phyloP scores from a whole-genome alignment of 2,329 filamentous ascomycete species.

The Pyrenophora teres region DNA sequence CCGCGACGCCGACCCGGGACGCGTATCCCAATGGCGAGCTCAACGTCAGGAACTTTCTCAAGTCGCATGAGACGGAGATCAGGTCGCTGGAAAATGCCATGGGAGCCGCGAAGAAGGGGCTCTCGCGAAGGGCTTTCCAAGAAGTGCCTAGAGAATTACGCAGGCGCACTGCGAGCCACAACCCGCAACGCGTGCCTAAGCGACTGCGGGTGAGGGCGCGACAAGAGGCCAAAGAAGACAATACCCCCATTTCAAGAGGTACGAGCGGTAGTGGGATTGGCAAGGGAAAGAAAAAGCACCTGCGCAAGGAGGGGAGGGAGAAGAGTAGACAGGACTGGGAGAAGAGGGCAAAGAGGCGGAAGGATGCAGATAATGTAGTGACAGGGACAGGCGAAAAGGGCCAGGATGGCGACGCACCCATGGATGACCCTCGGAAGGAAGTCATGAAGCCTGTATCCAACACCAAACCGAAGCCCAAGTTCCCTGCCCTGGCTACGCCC shows the following conservation, averaged over 20 bases:
- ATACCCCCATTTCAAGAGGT: slow-evolving; percentile 78
- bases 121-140: slow-evolving; percentile 81
- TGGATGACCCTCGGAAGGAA: slow-evolving; percentile 9
- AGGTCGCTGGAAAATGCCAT: slow-evolving; percentile 82
- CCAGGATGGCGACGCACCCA: slow-evolving; percentile 8
- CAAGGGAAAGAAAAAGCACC: slow-evolving; percentile 51
- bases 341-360: slow-evolving; percentile 58
- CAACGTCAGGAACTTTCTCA: slow-evolving; percentile 82
- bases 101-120: slow-evolving; percentile 67
- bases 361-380: slow-evolving; percentile 22
- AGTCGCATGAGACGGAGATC: slow-evolving; percentile 87
- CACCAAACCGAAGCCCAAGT: slow-evolving; percentile 66
- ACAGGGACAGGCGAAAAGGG: slow-evolving; percentile 36
- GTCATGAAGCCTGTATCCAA: slow-evolving; percentile 16
- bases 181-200: slow-evolving; percentile 86
- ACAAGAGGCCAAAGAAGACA: slow-evolving; percentile 82
- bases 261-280: slow-evolving; percentile 63
- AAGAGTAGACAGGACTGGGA: slow-evolving; percentile 67
- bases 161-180: slow-evolving; percentile 89
- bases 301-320: slow-evolving; percentile 77
- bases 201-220: slow-evolving; percentile 71
- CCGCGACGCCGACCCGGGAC: slow-evolving; percentile 40
- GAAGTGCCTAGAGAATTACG: slow-evolving; percentile 83
- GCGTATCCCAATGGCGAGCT: slow-evolving; percentile 75
- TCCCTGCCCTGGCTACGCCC: slow-evolving; percentile 72